A percentile compares a stretch with the other conserved stretches of the same genome.
These are phyloP conservation scores for Pyrenophora seminiperda DNA, from an alignment of 2,329 filamentous ascomycete genomes.

Conservation along the genomic window DNA sequence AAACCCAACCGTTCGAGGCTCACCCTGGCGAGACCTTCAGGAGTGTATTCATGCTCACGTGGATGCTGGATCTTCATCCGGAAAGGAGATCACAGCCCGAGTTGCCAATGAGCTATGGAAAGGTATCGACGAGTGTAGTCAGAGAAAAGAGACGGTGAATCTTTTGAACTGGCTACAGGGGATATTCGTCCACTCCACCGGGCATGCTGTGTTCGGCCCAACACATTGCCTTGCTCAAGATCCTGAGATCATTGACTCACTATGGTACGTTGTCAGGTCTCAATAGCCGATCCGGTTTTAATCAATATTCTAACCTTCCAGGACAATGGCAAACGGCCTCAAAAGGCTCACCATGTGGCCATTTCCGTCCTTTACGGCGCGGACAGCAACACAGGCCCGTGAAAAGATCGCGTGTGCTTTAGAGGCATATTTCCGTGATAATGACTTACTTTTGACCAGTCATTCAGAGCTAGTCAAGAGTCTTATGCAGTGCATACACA, in stretches of 20 bases:
- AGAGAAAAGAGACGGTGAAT: background rate
- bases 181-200: background rate
- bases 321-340: background rate
- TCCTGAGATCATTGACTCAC: background rate
- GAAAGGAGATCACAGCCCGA: constrained; percentile 1
- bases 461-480: background rate
- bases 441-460: background rate
- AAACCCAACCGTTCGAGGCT: background rate
- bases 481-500: background rate
- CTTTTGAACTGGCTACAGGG: background rate
- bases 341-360: constrained; percentile 1
- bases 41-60: background rate
- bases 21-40: background rate
- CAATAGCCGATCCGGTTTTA: background rate
- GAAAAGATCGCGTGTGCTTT: background rate
- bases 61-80: background rate
- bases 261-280: background rate
- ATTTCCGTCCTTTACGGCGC: background rate
- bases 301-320: background rate
- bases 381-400: background rate
- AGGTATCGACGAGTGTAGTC: background rate
- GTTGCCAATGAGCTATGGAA: constrained; percentile 1
- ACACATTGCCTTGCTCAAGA: background rate
- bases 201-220: background rate
- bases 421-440: background rate